These are phyloP conservation scores for Madurella mycetomatis DNA, from an alignment of 2,329 filamentous ascomycete genomes.

Conservation along the genomic window DNA sequence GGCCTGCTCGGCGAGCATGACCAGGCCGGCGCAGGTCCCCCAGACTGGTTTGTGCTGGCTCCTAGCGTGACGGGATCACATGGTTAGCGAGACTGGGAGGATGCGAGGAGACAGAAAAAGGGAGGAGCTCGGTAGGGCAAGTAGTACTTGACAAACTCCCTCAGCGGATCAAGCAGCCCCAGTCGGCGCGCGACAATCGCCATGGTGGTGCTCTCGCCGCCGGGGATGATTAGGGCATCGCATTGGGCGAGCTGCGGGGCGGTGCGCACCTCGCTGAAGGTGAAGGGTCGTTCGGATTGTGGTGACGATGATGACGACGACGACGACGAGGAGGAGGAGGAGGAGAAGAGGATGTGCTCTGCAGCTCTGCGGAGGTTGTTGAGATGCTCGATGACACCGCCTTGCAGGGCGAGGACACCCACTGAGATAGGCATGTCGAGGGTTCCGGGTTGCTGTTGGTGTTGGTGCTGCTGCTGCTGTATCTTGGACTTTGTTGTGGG, in stretches of 20 bases:
- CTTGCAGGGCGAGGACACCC: conserved; percentile 74
- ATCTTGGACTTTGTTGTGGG: no score
- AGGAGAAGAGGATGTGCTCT: conserved; percentile 22
- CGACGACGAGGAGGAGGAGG: no score
- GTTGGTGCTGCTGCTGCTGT: no score
- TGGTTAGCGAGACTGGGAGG: no score
- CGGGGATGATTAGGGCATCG: conserved; percentile 82
- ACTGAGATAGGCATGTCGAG: conserved; percentile 42
- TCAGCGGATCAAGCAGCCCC: conserved; percentile 74
- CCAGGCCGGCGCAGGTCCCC: conserved; percentile 94
- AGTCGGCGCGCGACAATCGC: conserved; percentile 80
- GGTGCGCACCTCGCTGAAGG: conserved; percentile 77
- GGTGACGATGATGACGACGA: no score
- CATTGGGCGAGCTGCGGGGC: conserved; percentile 65
- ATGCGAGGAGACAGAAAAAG: background rate
- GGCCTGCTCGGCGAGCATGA: conserved; percentile 81
- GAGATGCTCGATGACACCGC: conserved; percentile 87
- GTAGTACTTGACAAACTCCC: conserved; percentile 79
- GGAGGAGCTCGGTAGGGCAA: background rate
- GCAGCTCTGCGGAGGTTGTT: conserved; percentile 68
- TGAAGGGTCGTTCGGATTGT: conserved; percentile 39
- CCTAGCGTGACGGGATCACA: no score
- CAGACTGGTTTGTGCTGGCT: conserved; percentile 76
- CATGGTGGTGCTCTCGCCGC: conserved; percentile 92
- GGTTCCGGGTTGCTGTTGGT: background rate